phyloP scores from a whole-genome alignment of 176 grass and related monocot genomes.

The Areca catechu region DNA sequence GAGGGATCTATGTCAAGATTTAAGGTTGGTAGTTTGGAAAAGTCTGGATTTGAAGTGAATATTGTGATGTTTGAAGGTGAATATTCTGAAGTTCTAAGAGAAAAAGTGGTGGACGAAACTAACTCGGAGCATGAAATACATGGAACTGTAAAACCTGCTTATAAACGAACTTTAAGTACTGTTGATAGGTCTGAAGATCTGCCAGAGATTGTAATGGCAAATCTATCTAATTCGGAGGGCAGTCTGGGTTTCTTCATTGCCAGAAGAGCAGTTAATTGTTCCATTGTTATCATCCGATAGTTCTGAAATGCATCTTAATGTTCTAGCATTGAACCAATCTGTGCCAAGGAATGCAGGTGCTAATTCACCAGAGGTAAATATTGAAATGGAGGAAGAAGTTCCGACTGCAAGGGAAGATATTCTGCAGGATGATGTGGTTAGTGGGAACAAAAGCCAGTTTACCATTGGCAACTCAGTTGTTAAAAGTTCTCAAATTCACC shows the following conservation, averaged over 20 bases:
- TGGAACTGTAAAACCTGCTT: slow-evolving; percentile 3
- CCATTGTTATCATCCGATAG: slow-evolving; percentile 9
- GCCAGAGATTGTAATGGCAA: slow-evolving; percentile 2
- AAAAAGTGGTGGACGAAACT: background rate
- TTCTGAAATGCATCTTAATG: slow-evolving; percentile 47
- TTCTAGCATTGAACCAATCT: slow-evolving; percentile 32
- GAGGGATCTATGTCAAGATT: slow-evolving; percentile 18
- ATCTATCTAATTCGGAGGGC: slow-evolving; percentile 15
- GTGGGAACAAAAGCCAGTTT: background rate
- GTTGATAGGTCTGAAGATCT: slow-evolving; percentile 1
- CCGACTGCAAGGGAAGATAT: background rate
- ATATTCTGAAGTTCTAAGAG: slow-evolving; percentile 17
- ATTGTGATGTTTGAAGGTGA: slow-evolving; percentile 24
- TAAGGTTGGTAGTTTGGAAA: slow-evolving; percentile 6
- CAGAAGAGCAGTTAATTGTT: background rate
- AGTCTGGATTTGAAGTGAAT: slow-evolving; percentile 1
- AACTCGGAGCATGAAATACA: background rate
- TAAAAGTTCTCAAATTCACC: slow-evolving; percentile 6
- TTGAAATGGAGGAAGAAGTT: slow-evolving; percentile 14
- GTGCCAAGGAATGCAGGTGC: slow-evolving; percentile 25
- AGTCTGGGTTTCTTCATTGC: background rate
- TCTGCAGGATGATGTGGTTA: background rate
- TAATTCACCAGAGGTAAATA: slow-evolving; percentile 18
- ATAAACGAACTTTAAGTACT: background rate
- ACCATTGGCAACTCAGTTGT: background rate